Percentiles rank a stretch among this genome's conserved stretches.
phyloP scores from a whole-genome alignment of 345 rosid genomes.

The Euphorbia pulcherrima region DNA sequence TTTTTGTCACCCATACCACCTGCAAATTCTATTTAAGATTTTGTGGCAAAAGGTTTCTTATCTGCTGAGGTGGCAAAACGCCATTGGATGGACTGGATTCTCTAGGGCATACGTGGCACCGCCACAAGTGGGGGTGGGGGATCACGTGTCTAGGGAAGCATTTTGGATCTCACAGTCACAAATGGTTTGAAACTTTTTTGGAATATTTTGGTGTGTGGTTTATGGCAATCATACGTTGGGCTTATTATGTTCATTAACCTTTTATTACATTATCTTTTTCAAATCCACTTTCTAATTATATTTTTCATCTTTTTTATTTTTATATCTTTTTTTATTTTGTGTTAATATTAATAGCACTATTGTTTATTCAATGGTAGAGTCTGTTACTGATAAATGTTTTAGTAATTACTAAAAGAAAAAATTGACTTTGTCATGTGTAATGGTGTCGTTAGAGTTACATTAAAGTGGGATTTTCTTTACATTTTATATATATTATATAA shows the following conservation, averaged over 20 bases:
- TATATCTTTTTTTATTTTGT: background rate
- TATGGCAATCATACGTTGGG: constrained; percentile 53
- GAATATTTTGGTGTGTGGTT: constrained; percentile 58
- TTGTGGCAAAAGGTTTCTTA: constrained; percentile 31
- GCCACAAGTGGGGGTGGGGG: constrained; percentile 21
- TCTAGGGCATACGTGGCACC: constrained; percentile 39
- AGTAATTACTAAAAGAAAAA: too few species aligned
- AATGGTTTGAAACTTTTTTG: constrained; percentile 60
- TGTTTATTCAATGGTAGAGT: too few species aligned
- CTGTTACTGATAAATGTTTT: too few species aligned
- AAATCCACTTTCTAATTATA: background rate
- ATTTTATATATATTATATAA: too few species aligned
- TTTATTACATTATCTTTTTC: constrained; percentile 23
- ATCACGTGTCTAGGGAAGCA: constrained; percentile 41
- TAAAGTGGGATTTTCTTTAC: too few species aligned
- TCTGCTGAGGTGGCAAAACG: constrained; percentile 35
- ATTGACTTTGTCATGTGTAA: too few species aligned
- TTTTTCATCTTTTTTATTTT: background rate
- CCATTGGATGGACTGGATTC: constrained; percentile 45
- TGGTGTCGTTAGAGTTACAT: too few species aligned
- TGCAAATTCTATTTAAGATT: constrained; percentile 16
- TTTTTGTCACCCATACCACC: constrained; percentile 32
- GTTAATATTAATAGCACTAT: too few species aligned
- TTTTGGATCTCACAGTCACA: constrained; percentile 28
- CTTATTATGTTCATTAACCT: constrained; percentile 48